These are phyloP conservation scores for Heliamphora exappendiculata DNA, from an alignment of 148 eudicot species.

Conservation along the genomic window DNA sequence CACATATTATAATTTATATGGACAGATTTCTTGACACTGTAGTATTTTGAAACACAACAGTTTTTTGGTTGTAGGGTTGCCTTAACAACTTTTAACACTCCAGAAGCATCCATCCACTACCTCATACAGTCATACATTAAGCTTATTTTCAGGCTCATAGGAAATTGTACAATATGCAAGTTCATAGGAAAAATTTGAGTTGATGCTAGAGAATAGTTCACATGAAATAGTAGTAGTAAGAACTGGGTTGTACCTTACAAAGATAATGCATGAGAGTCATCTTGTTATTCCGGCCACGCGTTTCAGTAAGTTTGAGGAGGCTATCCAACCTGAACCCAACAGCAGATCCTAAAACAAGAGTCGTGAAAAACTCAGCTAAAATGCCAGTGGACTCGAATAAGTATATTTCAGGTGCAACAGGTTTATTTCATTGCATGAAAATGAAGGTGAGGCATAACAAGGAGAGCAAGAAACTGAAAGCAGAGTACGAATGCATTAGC, in stretches of 20 bases:
- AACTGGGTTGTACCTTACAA: conserved; percentile 54
- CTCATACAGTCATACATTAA: neutral
- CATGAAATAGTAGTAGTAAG: neutral
- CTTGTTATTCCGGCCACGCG: conserved; percentile 79
- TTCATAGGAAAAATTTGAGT: neutral
- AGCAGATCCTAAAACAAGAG: conserved; percentile 61
- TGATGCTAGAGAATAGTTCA: conserved; percentile 6
- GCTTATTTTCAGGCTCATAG: neutral
- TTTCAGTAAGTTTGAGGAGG: conserved; percentile 86
- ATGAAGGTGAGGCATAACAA: neutral
- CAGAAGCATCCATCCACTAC: neutral
- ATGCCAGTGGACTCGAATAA: neutral
- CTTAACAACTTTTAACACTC: neutral
- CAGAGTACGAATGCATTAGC: neutral
- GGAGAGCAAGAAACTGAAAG: neutral
- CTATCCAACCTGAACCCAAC: conserved; percentile 93
- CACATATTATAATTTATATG: neutral
- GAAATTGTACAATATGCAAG: neutral
- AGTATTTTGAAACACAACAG: neutral
- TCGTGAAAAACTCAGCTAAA: conserved; percentile 6
- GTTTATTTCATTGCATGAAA: neutral
- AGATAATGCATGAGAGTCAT: conserved; percentile 98
- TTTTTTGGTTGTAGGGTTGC: neutral
- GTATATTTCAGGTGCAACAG: conserved; percentile 2
- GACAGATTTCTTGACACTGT: neutral